Evolutionary conservation across 2,329 filamentous ascomycete genomes (phyloP).

Genomic region (Monilinia fructigena): DNA sequence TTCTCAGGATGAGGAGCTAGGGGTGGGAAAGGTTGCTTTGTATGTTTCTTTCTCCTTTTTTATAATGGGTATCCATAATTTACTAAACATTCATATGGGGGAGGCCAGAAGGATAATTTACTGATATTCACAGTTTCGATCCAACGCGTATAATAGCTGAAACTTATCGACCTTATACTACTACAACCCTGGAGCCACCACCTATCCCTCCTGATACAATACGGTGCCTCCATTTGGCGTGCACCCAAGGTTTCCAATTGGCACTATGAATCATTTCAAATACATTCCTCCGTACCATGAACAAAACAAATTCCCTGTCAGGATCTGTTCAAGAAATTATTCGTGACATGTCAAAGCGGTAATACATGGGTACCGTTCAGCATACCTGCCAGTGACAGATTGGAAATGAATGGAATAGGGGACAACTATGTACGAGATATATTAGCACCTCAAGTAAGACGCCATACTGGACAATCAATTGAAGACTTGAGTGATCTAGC

Average conservation of each 20-base stretch:
- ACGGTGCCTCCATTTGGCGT: not conserved
- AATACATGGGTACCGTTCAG: not conserved
- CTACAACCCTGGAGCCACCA: not conserved
- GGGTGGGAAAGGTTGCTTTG: slow-evolving; percentile 9
- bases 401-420: slow-evolving; percentile 8
- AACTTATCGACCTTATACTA: slow-evolving; percentile 16
- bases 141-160: not conserved
- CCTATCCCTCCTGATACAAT: not conserved
- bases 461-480: slow-evolving; percentile 14
- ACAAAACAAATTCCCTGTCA: too few species aligned
- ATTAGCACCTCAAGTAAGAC: slow-evolving; percentile 16
- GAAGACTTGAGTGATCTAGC: slow-evolving; percentile 8
- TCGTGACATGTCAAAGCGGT: not conserved
- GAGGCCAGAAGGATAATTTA: not conserved
- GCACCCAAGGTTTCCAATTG: slow-evolving; percentile 7
- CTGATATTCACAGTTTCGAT: not conserved
- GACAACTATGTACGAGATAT: slow-evolving; percentile 1
- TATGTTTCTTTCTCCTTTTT: not conserved
- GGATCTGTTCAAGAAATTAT: not conserved
- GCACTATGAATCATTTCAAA: not conserved
- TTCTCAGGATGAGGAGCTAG: not conserved
- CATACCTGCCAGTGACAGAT: not conserved
- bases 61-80: too few species aligned
- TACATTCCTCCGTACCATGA: not conserved
- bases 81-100: not conserved